A percentile compares a stretch with the other conserved stretches of the same genome.
phyloP scores from a whole-genome alignment of 2,329 filamentous ascomycete genomes.

The Neopestalotiopsis sp. region DNA sequence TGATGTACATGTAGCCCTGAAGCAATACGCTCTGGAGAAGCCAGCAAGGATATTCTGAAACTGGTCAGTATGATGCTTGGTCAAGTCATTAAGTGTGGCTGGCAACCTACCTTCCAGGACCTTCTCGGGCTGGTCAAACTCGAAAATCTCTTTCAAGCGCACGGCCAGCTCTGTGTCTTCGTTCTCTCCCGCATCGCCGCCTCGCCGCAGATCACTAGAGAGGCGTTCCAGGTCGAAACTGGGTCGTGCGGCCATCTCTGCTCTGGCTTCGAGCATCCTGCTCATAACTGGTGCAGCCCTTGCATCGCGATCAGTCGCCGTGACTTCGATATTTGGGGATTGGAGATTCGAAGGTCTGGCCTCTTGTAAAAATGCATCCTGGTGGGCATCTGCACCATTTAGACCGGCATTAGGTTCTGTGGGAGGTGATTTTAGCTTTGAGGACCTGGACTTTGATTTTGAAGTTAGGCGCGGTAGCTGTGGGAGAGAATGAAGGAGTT shows the following conservation, averaged over 20 bases:
- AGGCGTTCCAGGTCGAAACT: constrained; percentile 60
- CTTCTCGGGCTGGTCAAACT: constrained; percentile 80
- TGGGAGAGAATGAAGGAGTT: constrained; percentile 69
- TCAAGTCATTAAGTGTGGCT: too few species aligned
- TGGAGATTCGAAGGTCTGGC: constrained; percentile 6
- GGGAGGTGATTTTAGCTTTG: constrained; percentile 46
- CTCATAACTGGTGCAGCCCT: constrained; percentile 74
- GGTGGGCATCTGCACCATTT: constrained; percentile 15
- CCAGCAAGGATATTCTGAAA: constrained; percentile 88
- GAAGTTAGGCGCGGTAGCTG: constrained; percentile 56
- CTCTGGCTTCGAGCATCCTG: constrained; percentile 76
- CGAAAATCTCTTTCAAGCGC: constrained; percentile 82
- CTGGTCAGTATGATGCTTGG: constrained; percentile 19
- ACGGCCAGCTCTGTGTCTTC: constrained; percentile 68
- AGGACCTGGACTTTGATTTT: constrained; percentile 45
- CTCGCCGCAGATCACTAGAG: constrained; percentile 45
- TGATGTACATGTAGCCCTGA: constrained; percentile 96
- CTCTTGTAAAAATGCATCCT: not conserved
- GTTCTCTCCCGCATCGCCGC: constrained; percentile 39
- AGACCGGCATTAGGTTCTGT: constrained; percentile 21
- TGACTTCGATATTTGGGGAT: constrained; percentile 35
- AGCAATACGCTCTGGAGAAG: constrained; percentile 88
- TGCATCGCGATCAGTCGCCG: constrained; percentile 41
- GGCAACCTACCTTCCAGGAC: constrained; percentile 71
- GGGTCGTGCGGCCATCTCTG: constrained; percentile 64